Evolutionary conservation across 495 filamentous ascomycete species (phyloP).

Genomic region (Oidiodendron maius): DNA sequence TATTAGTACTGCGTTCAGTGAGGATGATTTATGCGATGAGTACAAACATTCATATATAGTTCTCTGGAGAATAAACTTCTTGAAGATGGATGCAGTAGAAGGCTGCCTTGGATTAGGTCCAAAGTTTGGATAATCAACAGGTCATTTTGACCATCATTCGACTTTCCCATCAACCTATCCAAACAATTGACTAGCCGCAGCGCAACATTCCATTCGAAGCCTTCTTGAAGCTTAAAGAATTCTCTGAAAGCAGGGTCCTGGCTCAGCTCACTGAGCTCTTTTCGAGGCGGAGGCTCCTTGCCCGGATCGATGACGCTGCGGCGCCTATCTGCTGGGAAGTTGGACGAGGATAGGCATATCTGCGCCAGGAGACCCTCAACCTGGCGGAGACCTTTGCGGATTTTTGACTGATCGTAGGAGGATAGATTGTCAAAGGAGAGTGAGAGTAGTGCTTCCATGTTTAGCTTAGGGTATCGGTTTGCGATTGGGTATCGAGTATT

Average conservation of each 20-base stretch:
- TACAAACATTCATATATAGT: conserved; percentile 82
- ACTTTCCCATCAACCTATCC: conserved; percentile 78
- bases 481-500: neutral
- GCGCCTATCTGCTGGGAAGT: conserved; percentile 23
- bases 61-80: conserved; percentile 82
- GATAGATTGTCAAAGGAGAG: conserved; percentile 96
- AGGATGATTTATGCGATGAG: neutral
- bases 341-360: conserved; percentile 73
- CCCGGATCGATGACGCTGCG: conserved; percentile 33
- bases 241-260: conserved; percentile 90
- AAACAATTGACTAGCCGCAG: conserved; percentile 81
- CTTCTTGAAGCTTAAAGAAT: conserved; percentile 93
- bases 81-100: conserved; percentile 90
- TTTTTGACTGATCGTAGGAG: conserved; percentile 81
- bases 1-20: neutral
- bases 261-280: conserved; percentile 60
- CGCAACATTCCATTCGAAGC: conserved; percentile 96
- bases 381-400: conserved; percentile 89
- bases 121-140: conserved; percentile 82
- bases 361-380: conserved; percentile 94
- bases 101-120: conserved; percentile 82
- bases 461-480: conserved; percentile 8
- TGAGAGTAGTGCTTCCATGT: conserved; percentile 87
- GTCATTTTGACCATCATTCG: conserved; percentile 77
- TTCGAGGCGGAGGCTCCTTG: conserved; percentile 39